Evolutionary conservation across 2,329 filamentous ascomycete genomes (phyloP), one percentile per base, ranked within the genome.

Genomic region (Leptographium galeiforme): DNA sequence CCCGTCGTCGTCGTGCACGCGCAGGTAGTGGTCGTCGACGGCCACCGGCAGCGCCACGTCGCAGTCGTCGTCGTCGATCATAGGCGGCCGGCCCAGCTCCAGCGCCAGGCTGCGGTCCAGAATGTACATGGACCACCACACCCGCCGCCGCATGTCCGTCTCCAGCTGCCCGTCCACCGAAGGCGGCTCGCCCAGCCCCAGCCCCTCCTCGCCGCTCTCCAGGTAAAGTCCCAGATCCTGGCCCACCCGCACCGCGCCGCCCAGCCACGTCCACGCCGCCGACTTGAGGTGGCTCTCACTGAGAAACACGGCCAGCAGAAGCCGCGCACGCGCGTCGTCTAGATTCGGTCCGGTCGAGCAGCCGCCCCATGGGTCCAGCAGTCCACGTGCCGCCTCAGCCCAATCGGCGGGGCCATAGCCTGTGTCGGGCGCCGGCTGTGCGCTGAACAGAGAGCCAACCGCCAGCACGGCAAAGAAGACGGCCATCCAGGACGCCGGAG

Each of bases 41-140:
- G 85, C 79, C 30, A 83, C 84, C 0, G 91, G 91, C 32, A 95
- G 77, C 25, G 79, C 75, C 8, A 90, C 83, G 60, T 96, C 88
- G 70, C 89, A 95, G 66, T 97, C 91, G 36, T 81, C 77, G 61
- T 97, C 91, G 63, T 90, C 78, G 63, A 97, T 95, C 58, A 90
- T 69, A 53, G 87, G 79, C 0, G 91, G 89, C 50, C 85, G 82
- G 10, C 88, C 87, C 38, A 89, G 75, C 64, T 95, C 90, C 13
- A 95, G 72, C 0, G 89, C 83, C 50, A 94, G 71, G 32, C 87
- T 77, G 57, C 89, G 81, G 69, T 98, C 93, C 70, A 90, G 82
- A 46, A 89, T 81, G 68, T 97, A 97, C 54, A 95, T 80, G 14
- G 87, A 82, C 89, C 93, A 98, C 91, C 91, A 98, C 2, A 93